Conservation (phyloP, 2,329 filamentous ascomycete species). For the Ploettnerulaceae sp. region DNA sequence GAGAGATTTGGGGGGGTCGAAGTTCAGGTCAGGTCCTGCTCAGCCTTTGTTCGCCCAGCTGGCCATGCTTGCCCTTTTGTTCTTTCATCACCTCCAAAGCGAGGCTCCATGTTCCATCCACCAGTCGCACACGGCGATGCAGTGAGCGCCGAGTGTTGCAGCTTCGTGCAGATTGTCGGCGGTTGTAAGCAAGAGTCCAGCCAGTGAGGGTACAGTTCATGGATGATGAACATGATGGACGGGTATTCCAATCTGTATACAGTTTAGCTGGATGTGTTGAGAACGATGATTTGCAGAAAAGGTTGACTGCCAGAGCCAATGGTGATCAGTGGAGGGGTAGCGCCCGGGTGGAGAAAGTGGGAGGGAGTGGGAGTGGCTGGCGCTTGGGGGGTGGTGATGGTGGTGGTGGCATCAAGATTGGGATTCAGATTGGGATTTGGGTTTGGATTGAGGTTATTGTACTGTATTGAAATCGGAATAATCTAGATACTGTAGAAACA, state of each 20-base stretch:
- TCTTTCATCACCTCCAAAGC: background rate
- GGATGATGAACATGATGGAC: background rate
- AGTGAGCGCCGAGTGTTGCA: background rate
- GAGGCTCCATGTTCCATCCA: background rate
- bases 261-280: background rate
- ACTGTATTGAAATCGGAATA: no score
- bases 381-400: slow-evolving; percentile 1
- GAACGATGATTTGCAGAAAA: background rate
- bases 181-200: slow-evolving; percentile 2
- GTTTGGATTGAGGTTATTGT: no score
- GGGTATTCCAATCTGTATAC: slow-evolving; percentile 1
- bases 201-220: background rate
- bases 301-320: background rate
- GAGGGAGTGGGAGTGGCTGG: background rate
- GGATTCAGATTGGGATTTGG: no score
- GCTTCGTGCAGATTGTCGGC: slow-evolving; percentile 6
- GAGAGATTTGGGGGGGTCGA: background rate
- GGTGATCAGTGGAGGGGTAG: background rate
- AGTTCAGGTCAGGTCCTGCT: background rate
- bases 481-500: no score
- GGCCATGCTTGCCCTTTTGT: slow-evolving; percentile 2
- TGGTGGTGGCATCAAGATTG: no score
- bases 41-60: background rate
- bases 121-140: background rate
- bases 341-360: background rate